phyloP scores from a whole-genome alignment of 345 rosid species.

The Noccaea caerulescens region DNA sequence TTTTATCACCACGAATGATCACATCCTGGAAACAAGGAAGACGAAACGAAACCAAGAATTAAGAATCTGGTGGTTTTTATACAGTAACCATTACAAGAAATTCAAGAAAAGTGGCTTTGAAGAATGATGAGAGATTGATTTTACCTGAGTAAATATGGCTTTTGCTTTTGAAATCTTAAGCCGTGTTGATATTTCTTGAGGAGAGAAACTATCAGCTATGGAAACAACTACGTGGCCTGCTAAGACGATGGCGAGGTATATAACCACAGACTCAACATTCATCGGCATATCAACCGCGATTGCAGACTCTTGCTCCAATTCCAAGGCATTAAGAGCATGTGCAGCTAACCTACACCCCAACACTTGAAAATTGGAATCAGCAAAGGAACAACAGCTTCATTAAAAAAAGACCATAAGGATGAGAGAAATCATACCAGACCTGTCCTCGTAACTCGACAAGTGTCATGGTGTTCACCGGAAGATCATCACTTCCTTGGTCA shows the following conservation, averaged over 20 bases:
- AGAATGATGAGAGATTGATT: not conserved
- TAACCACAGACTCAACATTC: constrained; percentile 81
- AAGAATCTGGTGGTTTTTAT: constrained; percentile 2
- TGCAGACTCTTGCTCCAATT: constrained; percentile 77
- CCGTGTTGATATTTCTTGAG: constrained; percentile 82
- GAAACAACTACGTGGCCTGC: constrained; percentile 91
- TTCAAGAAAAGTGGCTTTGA: constrained; percentile 10
- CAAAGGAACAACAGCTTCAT: not conserved
- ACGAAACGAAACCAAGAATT: constrained; percentile 18
- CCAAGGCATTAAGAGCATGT: constrained; percentile 64
- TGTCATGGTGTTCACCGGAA: constrained; percentile 71
- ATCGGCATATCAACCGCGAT: constrained; percentile 96
- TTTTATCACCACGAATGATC: constrained; percentile 86
- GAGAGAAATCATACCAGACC: constrained; percentile 72
- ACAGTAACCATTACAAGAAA: not conserved
- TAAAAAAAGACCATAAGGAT: not conserved
- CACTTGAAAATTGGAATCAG: not conserved
- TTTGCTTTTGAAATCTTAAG: constrained; percentile 82
- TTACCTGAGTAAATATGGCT: constrained; percentile 95
- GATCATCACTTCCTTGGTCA: constrained; percentile 76
- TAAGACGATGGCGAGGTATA: constrained; percentile 88
- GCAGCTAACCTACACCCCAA: constrained; percentile 70
- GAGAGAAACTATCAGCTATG: constrained; percentile 94
- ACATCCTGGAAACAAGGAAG: constrained; percentile 58
- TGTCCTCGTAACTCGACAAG: constrained; percentile 68